Evolutionary conservation across 1,284 basidiomycete genomes (phyloP).

Genomic region (Ustilago hordei): DNA sequence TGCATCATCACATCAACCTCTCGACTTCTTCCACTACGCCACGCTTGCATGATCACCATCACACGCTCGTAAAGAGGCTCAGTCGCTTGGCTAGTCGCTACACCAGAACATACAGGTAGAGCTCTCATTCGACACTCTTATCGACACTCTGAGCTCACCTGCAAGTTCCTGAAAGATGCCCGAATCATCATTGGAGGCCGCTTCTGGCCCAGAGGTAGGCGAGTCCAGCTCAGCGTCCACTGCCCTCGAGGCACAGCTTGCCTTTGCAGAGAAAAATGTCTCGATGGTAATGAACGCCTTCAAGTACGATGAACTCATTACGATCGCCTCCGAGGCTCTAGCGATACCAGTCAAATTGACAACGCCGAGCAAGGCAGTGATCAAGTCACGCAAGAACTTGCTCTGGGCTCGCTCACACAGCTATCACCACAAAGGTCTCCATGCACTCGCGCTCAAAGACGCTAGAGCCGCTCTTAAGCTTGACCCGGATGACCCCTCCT

Average conservation of each 20-base stretch:
- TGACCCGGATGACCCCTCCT: conserved; percentile 22
- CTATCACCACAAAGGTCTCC: conserved; percentile 10
- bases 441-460: conserved; percentile 34
- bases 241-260: conserved; percentile 10
- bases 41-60: not conserved
- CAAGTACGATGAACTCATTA: conserved; percentile 30
- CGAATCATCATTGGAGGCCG: not conserved
- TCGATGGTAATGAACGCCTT: conserved; percentile 9
- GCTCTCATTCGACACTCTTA: not conserved
- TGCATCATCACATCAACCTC: too few species aligned
- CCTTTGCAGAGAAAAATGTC: conserved; percentile 19
- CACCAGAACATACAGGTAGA: not conserved
- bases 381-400: conserved; percentile 39
- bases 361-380: conserved; percentile 9
- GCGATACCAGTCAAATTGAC: conserved; percentile 11
- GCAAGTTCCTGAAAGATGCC: conserved; percentile 1
- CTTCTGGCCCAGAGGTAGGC: not conserved
- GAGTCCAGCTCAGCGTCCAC: not conserved
- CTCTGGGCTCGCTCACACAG: conserved; percentile 40
- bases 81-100: not conserved
- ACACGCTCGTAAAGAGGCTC: not conserved
- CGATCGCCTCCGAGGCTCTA: conserved; percentile 20
- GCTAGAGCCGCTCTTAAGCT: conserved; percentile 36
- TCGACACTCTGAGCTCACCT: not conserved
- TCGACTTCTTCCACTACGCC: too few species aligned